Base-by-base conservation (phyloP, 441 rosid genomes). In the Arabidopsis hybrid region DNA sequence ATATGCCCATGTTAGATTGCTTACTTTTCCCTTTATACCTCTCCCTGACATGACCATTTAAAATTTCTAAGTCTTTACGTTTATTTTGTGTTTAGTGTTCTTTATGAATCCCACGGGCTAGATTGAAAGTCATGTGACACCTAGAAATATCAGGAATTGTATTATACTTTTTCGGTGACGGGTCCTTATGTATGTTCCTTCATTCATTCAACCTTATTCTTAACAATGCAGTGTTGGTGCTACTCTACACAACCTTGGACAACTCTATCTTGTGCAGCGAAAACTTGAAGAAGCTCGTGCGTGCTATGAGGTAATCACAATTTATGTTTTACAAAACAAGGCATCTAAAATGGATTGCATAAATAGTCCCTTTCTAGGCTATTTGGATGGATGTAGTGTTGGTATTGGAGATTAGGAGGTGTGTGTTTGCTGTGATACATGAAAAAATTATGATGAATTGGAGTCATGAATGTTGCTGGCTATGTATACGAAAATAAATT, bases 161-260 rank as follows among this genome's bases (percentile, higher is more conserved):
- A 39, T 67, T 49, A 16, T 18, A 18, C 21, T 9, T 18, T 43
- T 7, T 61, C 17, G 32, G 10, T 68, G 52, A 5, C 34, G 7
- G 39, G 42, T 14, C 8, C 43, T 11, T 32, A 16, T 29, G 21
- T 18, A 18, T 58, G 0, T 76, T 42, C 49, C 18, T 49, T 68
- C 42, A 31, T 64, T n/a, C 42, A 47, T 59, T 36, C 8, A 70
- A 47, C 39, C 49, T 8, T 66, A 60, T 58, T 58, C 9, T 66
- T 43, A 72, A 67, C 55, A 36, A 55, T 83, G 69, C 88, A 94
- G 99, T 64, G 91, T 92, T 38, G 99, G 92, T 50, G 89, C 83
- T 83, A 96, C 97, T 73, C 72, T 83, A 60, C 97, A 95, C 85
- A 95, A 95, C 81, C 89, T 95, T 53, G 99, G 99, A 46, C 91